Evolutionary conservation across 2,329 filamentous ascomycete species (phyloP), one percentile per base, ranked within the genome.

Genomic region (Arthrobotrys iridis): DNA sequence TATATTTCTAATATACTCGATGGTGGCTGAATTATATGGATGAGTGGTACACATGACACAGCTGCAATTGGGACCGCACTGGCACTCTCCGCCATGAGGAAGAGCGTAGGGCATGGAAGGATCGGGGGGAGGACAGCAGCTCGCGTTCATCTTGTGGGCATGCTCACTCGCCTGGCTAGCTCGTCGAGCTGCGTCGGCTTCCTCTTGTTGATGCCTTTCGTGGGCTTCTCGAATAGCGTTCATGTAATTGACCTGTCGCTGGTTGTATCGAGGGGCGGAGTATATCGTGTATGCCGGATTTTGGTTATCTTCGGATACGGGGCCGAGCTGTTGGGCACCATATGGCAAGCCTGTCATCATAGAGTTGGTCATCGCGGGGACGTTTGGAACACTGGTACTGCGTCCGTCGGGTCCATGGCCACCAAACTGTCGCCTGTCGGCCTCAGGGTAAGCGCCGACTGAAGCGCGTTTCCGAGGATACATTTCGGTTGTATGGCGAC

Each of bases 1-100:
- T 82, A 85, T 84, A 77, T 83, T 82, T 77, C 83, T 82, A 37
- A 85, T 82, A 74, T 83, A 82, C 55, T 84, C 81, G 59, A 82
- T 80, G 1, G 84, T 85, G 8, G 83, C 83, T 26, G 81, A 81
- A 74, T 85, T 85, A 77, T 82, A 85, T 1, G 84, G 84, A 77
- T 85, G 84, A 37, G 82, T 80, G 13, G 82, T 81, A 78, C 84
- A 85, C 13, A 83, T 84, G 28, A 85, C 77, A 76, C 84, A 85
- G 75, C 84, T 81, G 65, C 84, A 85, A 4, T 80, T 80, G 55
- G 84, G 82, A 20, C 84, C 84, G 74, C 84, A 85, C 43, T 79
- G 79, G 70, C 84, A 85, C 6, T 81, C 80, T 76, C 82, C 80
- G 10, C 77, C 79, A n/a, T 79, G 62, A 15, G 72, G 64, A 18